phyloP scores from a whole-genome alignment of 805 yeast genomes.

The Lipomyces yamanashiensis region DNA sequence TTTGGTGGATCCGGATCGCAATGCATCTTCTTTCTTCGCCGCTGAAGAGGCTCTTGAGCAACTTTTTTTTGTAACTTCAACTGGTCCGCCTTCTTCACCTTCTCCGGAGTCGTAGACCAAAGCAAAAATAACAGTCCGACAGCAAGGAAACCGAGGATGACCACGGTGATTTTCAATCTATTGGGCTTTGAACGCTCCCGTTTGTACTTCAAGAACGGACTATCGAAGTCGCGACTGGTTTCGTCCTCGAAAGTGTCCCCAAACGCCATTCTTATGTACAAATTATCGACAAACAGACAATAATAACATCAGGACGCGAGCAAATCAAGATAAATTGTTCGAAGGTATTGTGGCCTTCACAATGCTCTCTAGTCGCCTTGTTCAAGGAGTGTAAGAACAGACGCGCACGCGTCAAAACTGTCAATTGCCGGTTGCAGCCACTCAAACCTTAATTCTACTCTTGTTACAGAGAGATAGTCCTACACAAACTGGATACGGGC shows the following conservation, averaged over 20 bases:
- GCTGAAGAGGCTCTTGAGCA: conserved; percentile 28
- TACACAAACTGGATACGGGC: no score
- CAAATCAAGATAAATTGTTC: not conserved
- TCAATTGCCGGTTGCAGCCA: not conserved
- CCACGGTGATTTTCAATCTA: conserved; percentile 18
- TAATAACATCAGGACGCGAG: not conserved
- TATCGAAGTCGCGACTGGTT: conserved; percentile 26
- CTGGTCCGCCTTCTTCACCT: conserved; percentile 28
- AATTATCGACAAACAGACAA: not conserved
- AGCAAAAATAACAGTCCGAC: conserved; percentile 27
- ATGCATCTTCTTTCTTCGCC: conserved; percentile 30
- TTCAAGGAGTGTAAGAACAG: not conserved
- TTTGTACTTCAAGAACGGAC: conserved; percentile 36
- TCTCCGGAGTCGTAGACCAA: conserved; percentile 29
- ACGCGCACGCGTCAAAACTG: conserved; percentile 8
- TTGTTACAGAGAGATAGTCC: no score
- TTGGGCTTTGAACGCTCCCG: conserved; percentile 34
- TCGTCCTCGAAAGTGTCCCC: conserved; percentile 20
- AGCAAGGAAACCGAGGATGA: conserved; percentile 9
- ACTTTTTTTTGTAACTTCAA: conserved; percentile 26
- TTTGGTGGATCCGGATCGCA: conserved; percentile 37
- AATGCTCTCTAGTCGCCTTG: not conserved
- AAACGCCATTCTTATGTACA: conserved; percentile 10
- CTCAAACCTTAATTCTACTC: not conserved
- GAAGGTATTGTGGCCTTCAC: not conserved